Percentiles rank a stretch among this genome's conserved stretches.
phyloP scores from a whole-genome alignment of 2,329 filamentous ascomycete species.

The Chaetomiaceae sp. region DNA sequence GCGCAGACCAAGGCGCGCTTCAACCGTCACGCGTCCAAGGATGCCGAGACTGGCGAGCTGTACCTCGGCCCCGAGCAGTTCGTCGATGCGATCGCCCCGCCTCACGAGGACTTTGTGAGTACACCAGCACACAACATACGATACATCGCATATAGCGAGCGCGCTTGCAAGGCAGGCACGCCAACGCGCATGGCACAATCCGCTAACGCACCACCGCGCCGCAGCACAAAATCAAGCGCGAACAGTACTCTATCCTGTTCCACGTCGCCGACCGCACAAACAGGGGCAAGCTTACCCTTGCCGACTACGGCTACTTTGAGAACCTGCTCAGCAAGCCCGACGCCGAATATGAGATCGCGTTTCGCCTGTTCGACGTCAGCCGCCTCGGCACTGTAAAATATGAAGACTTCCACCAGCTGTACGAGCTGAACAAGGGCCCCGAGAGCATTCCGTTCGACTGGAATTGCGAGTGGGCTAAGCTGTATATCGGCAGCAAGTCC shows the following conservation, averaged over 20 bases:
- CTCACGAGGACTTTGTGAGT: conserved; percentile 85
- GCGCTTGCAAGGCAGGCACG: too few species aligned
- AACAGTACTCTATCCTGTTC: conserved; percentile 94
- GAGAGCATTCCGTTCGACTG: conserved; percentile 91
- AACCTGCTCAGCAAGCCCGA: conserved; percentile 91
- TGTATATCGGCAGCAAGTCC: conserved; percentile 87
- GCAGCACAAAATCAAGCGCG: conserved; percentile 95
- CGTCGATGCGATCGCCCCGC: conserved; percentile 81
- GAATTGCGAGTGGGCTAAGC: conserved; percentile 91
- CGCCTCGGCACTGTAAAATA: conserved; percentile 83
- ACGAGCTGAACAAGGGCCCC: conserved; percentile 82
- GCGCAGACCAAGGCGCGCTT: conserved; percentile 73
- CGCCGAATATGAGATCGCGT: conserved; percentile 97
- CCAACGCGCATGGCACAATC: background rate
- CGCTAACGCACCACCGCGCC: conserved; percentile 1
- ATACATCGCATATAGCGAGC: too few species aligned
- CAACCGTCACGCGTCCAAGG: conserved; percentile 67
- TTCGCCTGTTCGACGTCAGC: conserved; percentile 88
- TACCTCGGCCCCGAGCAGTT: conserved; percentile 85
- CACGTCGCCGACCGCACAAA: conserved; percentile 77
- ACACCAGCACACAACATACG: too few species aligned
- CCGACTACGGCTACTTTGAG: conserved; percentile 91
- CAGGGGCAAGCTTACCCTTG: conserved; percentile 67
- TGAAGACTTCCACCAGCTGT: conserved; percentile 78
- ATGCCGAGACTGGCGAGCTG: conserved; percentile 68